These are phyloP conservation scores for Kwoniella heveanensis DNA, from an alignment of 768 basidiomycete genomes.

Conservation along the genomic window DNA sequence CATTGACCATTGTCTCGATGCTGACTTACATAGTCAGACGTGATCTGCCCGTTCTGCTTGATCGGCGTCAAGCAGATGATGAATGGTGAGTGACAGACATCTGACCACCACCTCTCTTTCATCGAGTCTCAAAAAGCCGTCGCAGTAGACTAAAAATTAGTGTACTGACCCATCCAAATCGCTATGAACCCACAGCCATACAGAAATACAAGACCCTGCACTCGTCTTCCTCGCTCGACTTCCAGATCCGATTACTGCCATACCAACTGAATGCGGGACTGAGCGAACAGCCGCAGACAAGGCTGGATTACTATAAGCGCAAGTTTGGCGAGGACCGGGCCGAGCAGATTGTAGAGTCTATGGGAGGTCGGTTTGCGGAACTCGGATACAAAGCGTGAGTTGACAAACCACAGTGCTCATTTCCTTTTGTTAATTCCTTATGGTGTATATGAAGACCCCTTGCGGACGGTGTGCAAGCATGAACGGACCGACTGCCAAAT, in stretches of 20 bases:
- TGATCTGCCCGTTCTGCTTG: slow-evolving; percentile 45
- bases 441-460: too few relatives aligned
- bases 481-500: too few relatives aligned
- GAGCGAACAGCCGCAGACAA: slow-evolving; percentile 42
- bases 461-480: too few relatives aligned
- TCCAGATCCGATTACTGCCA: slow-evolving; percentile 61
- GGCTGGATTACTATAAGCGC: slow-evolving; percentile 31
- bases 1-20: background rate
- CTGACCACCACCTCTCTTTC: too few relatives aligned
- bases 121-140: background rate
- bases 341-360: slow-evolving; percentile 61
- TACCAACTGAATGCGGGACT: slow-evolving; percentile 60
- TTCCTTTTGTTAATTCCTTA: too few relatives aligned
- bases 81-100: slow-evolving; percentile 12
- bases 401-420: background rate
- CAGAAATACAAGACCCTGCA: slow-evolving; percentile 51
- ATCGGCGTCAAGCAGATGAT: slow-evolving; percentile 38
- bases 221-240: slow-evolving; percentile 42
- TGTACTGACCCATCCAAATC: too few relatives aligned
- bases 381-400: slow-evolving; percentile 66
- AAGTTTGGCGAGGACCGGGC: slow-evolving; percentile 64
- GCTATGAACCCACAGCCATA: slow-evolving; percentile 14
- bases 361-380: slow-evolving; percentile 63
- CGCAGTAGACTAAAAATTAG: too few relatives aligned
- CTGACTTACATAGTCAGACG: slow-evolving; percentile 30